Evolutionary conservation across 306 rosid species (phyloP), one percentile per base, ranked within the genome.

Genomic region (Citrullus mucosospermus): DNA sequence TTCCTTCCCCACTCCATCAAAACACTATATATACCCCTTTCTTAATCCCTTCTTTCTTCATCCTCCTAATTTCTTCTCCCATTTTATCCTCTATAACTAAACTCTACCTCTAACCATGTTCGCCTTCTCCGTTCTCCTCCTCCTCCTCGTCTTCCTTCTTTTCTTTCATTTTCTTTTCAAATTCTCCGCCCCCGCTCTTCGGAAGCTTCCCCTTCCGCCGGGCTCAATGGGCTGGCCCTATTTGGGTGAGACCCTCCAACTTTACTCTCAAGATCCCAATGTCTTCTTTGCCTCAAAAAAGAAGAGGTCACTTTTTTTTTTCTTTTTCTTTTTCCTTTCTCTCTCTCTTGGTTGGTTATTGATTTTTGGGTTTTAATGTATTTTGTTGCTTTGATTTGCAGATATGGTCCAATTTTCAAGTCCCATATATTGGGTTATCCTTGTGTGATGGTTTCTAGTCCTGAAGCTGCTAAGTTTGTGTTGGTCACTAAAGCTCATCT

Each of bases 341-440:
- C 22, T 22, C 22, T 22, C 22, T 22, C 22, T 22, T 22, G 22
- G 22, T 22, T 22, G 22, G 22, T 22, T 22, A 22, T 22, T 22
- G 22, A 22, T 22, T 22, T 22, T 22, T 22, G 22, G 22, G 22
- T 22, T 22, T 22, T 22, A 22, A 79, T 57, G 25, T 25, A 36
- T 72, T 11, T 76, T 53, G 10, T 11, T 54, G 4, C 44, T 51
- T 66, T 28, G 13, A 11, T 30, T 70, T 53, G 2, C 60, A 94
- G 97, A 90, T 95, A 86, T 82, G 99, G 99, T 20, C 82, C 97
- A 10, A 88, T 95, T 86, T 95, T 92, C 93, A 95, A 95, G 91
- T 87, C 99, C 44, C 97, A 95, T 93, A 91, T 95, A 86, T 71
- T 95, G 82, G 99, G 99, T 4, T 95, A 97, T 80, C 99, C 99